phyloP scores from a whole-genome alignment of 2,329 filamentous ascomycete species.

The Ophiostoma novo-ulmi region DNA sequence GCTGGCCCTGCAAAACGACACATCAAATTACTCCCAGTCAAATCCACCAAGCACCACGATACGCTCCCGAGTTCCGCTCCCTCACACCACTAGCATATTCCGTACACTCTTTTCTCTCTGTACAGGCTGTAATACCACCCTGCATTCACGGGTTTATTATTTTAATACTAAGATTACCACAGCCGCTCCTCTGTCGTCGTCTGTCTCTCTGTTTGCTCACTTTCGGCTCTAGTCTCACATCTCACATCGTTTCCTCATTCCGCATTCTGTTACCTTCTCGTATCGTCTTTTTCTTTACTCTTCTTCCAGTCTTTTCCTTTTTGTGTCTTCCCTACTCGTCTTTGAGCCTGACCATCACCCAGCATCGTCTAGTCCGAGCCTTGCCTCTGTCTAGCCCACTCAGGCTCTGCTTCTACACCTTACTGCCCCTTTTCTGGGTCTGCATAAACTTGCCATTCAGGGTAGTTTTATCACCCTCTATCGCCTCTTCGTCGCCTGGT shows the following conservation, averaged over 20 bases:
- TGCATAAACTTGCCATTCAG: not conserved
- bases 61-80: not conserved
- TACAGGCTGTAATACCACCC: not conserved
- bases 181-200: too few species aligned
- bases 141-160: not conserved
- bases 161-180: not conserved
- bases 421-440: not conserved
- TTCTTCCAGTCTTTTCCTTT: not conserved
- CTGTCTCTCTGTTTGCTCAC: not conserved
- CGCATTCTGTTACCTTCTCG: not conserved
- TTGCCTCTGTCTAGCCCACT: not conserved
- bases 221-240: not conserved
- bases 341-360: too few species aligned
- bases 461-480: not conserved
- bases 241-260: not conserved
- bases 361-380: not conserved
- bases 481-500: conserved; percentile 3
- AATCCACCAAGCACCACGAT: not conserved
- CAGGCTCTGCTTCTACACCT: not conserved
- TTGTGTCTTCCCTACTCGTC: not conserved
- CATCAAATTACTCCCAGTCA: not conserved
- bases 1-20: not conserved
- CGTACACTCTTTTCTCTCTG: not conserved
- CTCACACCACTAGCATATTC: not conserved
- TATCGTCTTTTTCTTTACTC: not conserved